Evolutionary conservation across 179 eudicot genomes (phyloP).

Genomic region (Vitellaria paradoxa): DNA sequence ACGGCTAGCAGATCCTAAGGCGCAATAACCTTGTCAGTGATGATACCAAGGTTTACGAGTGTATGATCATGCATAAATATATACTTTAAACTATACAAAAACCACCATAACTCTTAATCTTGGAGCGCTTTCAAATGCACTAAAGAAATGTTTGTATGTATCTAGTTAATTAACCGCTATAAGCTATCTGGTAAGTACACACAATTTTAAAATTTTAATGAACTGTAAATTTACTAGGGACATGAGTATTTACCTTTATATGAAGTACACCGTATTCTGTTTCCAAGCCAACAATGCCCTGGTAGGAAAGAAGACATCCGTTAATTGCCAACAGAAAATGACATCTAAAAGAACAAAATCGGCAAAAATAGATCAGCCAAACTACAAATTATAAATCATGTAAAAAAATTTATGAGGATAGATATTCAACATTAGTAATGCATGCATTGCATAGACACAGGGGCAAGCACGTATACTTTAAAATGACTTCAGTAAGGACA

Average conservation of each 20-base stretch:
- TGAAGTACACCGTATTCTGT: constrained; percentile 77
- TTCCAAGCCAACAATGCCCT: constrained; percentile 86
- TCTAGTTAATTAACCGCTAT: no score
- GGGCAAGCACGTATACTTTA: neutral
- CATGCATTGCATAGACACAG: neutral
- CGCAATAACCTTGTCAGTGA: neutral
- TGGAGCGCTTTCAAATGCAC: no score
- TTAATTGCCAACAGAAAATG: neutral
- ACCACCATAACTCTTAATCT: no score
- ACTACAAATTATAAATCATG: neutral
- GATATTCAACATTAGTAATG: neutral
- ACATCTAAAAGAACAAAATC: neutral
- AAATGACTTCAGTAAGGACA: neutral
- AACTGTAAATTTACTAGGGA: neutral
- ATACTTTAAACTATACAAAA: no score
- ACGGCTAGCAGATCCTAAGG: neutral
- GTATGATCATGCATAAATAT: neutral
- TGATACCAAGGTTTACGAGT: neutral
- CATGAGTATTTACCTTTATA: constrained; percentile 56
- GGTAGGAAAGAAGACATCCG: neutral
- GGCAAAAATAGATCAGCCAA: neutral
- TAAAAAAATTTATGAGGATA: neutral
- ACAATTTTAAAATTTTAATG: no score
- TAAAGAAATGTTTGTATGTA: no score
- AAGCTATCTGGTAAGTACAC: no score